Conservation (phyloP, 1,284 basidiomycete species). For the Melampsora medusae region DNA sequence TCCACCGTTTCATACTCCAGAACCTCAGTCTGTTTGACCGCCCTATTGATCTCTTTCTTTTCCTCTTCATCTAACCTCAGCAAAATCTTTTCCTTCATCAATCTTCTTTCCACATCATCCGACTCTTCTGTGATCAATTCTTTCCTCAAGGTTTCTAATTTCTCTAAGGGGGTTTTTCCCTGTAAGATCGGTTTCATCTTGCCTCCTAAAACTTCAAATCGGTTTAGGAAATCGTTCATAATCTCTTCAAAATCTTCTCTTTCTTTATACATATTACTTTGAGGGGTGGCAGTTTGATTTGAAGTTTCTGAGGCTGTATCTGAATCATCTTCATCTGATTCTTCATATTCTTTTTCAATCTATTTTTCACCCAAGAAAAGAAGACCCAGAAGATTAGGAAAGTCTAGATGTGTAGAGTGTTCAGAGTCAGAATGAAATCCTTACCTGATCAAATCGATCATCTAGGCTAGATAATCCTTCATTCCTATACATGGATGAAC, state of each 20-base stretch:
- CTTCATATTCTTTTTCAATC: conserved; percentile 75
- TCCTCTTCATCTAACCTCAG: conserved; percentile 48
- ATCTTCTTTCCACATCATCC: not conserved
- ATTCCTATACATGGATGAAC: conserved; percentile 91
- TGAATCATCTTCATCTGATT: conserved; percentile 62
- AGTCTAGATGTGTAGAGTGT: too few relatives aligned
- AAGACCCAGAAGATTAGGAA: too few relatives aligned
- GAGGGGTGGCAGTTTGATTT: conserved; percentile 44
- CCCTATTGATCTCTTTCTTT: not conserved
- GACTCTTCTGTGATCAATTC: not conserved
- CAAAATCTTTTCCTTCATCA: conserved; percentile 33
- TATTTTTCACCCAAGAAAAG: conserved; percentile 53
- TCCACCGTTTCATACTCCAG: conserved; percentile 27
- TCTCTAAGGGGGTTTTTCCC: conserved; percentile 16
- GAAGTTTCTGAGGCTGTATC: conserved; percentile 23
- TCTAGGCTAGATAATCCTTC: conserved; percentile 83
- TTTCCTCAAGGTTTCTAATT: conserved; percentile 17
- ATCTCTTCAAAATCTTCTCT: conserved; percentile 30
- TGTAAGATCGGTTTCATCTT: conserved; percentile 26
- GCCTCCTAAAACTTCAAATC: conserved; percentile 33
- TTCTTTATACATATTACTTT: not conserved
- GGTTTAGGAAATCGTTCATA: conserved; percentile 31
- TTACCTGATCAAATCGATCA: conserved; percentile 86
- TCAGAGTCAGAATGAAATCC: conserved; percentile 47
- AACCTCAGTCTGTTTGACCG: conserved; percentile 51